These are phyloP conservation scores for Chlamydomonas applanata DNA, from an alignment of 139 green algal species.

Conservation along the genomic window DNA sequence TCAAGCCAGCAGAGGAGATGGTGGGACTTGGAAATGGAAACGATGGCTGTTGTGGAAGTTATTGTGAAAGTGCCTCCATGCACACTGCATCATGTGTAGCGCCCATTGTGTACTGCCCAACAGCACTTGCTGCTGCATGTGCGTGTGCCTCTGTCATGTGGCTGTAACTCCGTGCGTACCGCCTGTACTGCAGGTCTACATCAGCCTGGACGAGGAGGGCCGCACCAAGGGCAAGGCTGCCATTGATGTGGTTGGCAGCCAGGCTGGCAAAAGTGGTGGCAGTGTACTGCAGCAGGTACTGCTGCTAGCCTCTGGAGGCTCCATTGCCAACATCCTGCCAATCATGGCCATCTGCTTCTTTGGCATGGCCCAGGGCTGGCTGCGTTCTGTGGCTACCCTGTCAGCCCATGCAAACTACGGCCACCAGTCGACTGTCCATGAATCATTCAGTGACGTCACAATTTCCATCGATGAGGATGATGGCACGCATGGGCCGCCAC, in stretches of 20 bases:
- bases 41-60: background rate
- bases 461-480: too few species aligned
- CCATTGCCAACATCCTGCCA: slow-evolving; percentile 66
- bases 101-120: too few species aligned
- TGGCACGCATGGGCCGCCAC: too few species aligned
- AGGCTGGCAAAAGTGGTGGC: slow-evolving; percentile 40
- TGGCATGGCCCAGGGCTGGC: slow-evolving; percentile 52
- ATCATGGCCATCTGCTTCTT: slow-evolving; percentile 71
- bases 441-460: background rate
- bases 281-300: slow-evolving; percentile 58
- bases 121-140: too few species aligned
- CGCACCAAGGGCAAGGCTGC: slow-evolving; percentile 92
- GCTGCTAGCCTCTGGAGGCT: slow-evolving; percentile 62
- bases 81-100: background rate
- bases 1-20: slow-evolving; percentile 96
- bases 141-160: background rate
- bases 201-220: slow-evolving; percentile 60
- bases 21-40: slow-evolving; percentile 11
- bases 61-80: background rate
- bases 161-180: background rate
- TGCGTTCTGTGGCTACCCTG: background rate
- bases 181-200: slow-evolving; percentile 43
- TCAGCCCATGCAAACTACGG: slow-evolving; percentile 5
- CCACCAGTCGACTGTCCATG: background rate
- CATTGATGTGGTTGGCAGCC: slow-evolving; percentile 55